A percentile compares a stretch with the other conserved stretches of the same genome.
These are phyloP conservation scores for Hanseniaspora sp. DNA, from an alignment of 1,139 yeast species.

Conservation along the genomic window DNA sequence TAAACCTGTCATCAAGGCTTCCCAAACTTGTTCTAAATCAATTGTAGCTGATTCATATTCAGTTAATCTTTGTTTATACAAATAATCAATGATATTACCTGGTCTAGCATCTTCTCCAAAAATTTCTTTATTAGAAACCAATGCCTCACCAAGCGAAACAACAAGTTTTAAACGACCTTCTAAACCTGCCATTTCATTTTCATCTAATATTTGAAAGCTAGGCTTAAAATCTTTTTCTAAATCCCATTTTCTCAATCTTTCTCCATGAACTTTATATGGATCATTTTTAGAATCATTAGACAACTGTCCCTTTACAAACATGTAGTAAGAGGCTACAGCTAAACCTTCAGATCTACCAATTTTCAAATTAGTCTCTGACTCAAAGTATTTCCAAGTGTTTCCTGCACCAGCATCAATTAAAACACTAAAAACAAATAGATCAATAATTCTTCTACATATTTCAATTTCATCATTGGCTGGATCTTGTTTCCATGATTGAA, in stretches of 20 bases:
- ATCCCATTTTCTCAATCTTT: conserved; percentile 30
- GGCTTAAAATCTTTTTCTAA: conserved; percentile 24
- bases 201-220: conserved; percentile 37
- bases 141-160: conserved; percentile 37
- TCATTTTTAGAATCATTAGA: conserved; percentile 30
- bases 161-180: conserved; percentile 41
- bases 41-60: conserved; percentile 22
- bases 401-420: conserved; percentile 57
- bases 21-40: conserved; percentile 42
- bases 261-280: conserved; percentile 37
- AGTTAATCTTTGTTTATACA: conserved; percentile 21
- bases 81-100: conserved; percentile 43
- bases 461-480: conserved; percentile 32
- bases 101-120: conserved; percentile 44
- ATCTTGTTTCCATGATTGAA: conserved; percentile 30
- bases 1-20: conserved; percentile 41
- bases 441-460: conserved; percentile 41
- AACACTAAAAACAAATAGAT: conserved; percentile 47
- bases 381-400: conserved; percentile 39
- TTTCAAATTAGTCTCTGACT: conserved; percentile 28
- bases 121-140: conserved; percentile 30
- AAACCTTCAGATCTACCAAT: conserved; percentile 45
- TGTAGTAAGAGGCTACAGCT: conserved; percentile 45
- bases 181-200: conserved; percentile 41
- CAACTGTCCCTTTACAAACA: conserved; percentile 41